Evolutionary conservation across 2,329 filamentous ascomycete species (phyloP).

Genomic region (Aspergillus chevalieri): DNA sequence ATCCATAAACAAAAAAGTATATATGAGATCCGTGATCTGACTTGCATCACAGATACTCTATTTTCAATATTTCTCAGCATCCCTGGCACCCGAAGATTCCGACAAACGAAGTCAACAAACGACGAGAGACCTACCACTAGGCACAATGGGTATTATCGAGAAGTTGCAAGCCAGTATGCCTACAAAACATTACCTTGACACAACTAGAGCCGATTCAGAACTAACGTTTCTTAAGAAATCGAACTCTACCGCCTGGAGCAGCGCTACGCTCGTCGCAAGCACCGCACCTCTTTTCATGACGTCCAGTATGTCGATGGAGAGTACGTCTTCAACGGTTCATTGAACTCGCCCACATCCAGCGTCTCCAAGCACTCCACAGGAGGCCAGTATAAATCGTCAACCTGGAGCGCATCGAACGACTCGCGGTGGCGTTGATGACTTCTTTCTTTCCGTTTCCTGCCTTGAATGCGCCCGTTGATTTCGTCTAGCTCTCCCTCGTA

Average conservation of each 20-base stretch:
- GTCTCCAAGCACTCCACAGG: slow-evolving; percentile 36
- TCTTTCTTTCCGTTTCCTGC: slow-evolving; percentile 1
- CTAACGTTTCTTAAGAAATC: slow-evolving; percentile 54
- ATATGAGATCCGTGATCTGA: too few relatives aligned
- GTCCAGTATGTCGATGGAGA: slow-evolving; percentile 93
- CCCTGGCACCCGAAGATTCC: background rate
- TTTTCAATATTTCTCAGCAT: too few relatives aligned
- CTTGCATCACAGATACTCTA: too few relatives aligned
- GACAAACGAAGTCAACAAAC: background rate
- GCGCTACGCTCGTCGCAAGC: slow-evolving; percentile 85
- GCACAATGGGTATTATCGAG: slow-evolving; percentile 45
- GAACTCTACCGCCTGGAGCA: slow-evolving; percentile 94
- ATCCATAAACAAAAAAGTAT: too few relatives aligned
- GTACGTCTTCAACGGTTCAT: slow-evolving; percentile 64
- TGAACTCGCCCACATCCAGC: slow-evolving; percentile 31
- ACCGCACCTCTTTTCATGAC: slow-evolving; percentile 82
- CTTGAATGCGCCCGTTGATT: slow-evolving; percentile 1
- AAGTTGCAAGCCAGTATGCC: slow-evolving; percentile 47
- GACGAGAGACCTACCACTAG: background rate
- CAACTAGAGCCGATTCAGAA: slow-evolving; percentile 50
- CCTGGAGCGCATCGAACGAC: slow-evolving; percentile 22
- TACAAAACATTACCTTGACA: slow-evolving; percentile 6
- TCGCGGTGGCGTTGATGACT: slow-evolving; percentile 23
- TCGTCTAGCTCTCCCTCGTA: background rate
- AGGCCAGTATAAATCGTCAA: slow-evolving; percentile 25